phyloP scores from a whole-genome alignment of 1,284 basidiomycete species.

The Marasmius tenuissimus region DNA sequence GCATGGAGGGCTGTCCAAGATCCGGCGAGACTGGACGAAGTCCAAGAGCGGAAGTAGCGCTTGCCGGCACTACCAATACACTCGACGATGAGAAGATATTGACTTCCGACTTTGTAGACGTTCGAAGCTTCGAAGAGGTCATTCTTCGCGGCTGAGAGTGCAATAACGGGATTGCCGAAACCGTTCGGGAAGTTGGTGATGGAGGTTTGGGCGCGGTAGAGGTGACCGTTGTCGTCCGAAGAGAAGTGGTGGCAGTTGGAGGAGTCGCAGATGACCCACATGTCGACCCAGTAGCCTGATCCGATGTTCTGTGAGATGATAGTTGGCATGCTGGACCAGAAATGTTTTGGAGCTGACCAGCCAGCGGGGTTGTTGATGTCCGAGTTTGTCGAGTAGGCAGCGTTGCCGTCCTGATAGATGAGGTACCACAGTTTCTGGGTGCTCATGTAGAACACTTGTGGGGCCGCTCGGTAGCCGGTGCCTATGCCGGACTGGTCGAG shows the following conservation, averaged over 20 bases:
- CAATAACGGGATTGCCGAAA: constrained; percentile 6
- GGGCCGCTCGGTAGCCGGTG: constrained; percentile 8
- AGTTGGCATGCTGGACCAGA: not conserved
- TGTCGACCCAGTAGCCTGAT: constrained; percentile 9
- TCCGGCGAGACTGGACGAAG: constrained; percentile 2
- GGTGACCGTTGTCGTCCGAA: constrained; percentile 9
- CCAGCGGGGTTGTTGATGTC: constrained; percentile 9
- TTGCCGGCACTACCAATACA: constrained; percentile 4
- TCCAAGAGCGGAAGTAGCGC: constrained; percentile 9
- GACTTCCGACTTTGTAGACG: constrained; percentile 5
- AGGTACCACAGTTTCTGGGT: constrained; percentile 8
- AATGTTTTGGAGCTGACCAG: constrained; percentile 5
- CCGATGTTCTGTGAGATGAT: constrained; percentile 8
- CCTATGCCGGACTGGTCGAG: constrained; percentile 7
- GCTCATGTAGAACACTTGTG: constrained; percentile 10
- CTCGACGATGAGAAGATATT: constrained; percentile 8
- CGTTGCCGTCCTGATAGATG: constrained; percentile 8
- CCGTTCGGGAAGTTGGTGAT: constrained; percentile 11
- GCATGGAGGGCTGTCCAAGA: constrained; percentile 5
- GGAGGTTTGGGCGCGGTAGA: constrained; percentile 11
- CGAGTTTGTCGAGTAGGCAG: constrained; percentile 7
- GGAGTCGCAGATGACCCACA: constrained; percentile 12
- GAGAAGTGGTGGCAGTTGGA: constrained; percentile 10
- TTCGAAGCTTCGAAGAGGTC: constrained; percentile 8
- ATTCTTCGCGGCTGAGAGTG: constrained; percentile 2